Percentiles rank a stretch among this genome's conserved stretches.
Evolutionary conservation across 768 basidiomycete genomes (phyloP).

Genomic region (Gymnopilus junonius): DNA sequence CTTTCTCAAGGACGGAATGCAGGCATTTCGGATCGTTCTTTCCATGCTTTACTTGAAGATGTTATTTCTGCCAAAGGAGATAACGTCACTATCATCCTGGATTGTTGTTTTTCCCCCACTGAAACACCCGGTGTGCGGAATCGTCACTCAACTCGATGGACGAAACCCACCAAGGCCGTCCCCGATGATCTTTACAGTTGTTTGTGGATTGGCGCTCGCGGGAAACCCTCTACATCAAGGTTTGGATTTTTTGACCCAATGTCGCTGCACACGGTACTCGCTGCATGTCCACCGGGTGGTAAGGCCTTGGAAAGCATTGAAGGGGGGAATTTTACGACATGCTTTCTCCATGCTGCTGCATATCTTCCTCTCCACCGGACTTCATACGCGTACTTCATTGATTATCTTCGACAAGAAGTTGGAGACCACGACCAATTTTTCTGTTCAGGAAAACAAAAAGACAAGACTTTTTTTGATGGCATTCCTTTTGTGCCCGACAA

Average conservation of each 20-base stretch:
- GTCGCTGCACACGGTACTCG: slow-evolving; percentile 55
- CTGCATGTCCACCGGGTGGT: slow-evolving; percentile 59
- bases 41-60: slow-evolving; percentile 63
- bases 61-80: slow-evolving; percentile 62
- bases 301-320: slow-evolving; percentile 64
- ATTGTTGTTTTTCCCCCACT: slow-evolving; percentile 61
- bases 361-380: slow-evolving; percentile 55
- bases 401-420: slow-evolving; percentile 42
- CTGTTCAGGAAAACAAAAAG: slow-evolving; percentile 52
- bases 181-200: slow-evolving; percentile 58
- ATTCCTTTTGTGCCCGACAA: slow-evolving; percentile 58
- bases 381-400: slow-evolving; percentile 52
- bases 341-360: slow-evolving; percentile 52
- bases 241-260: slow-evolving; percentile 49
- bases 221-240: slow-evolving; percentile 37
- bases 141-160: slow-evolving; percentile 59
- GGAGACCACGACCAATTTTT: slow-evolving; percentile 51
- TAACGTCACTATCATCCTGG: slow-evolving; percentile 71
- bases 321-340: slow-evolving; percentile 64
- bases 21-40: slow-evolving; percentile 71
- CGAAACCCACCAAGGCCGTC: slow-evolving; percentile 57
- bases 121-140: slow-evolving; percentile 43
- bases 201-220: slow-evolving; percentile 56
- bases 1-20: slow-evolving; percentile 49
- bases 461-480: slow-evolving; percentile 57